A percentile compares a stretch with the other conserved stretches of the same genome.
Evolutionary conservation across 805 yeast species (phyloP).

Genomic region (Kluyveromyces nonfermentans): DNA sequence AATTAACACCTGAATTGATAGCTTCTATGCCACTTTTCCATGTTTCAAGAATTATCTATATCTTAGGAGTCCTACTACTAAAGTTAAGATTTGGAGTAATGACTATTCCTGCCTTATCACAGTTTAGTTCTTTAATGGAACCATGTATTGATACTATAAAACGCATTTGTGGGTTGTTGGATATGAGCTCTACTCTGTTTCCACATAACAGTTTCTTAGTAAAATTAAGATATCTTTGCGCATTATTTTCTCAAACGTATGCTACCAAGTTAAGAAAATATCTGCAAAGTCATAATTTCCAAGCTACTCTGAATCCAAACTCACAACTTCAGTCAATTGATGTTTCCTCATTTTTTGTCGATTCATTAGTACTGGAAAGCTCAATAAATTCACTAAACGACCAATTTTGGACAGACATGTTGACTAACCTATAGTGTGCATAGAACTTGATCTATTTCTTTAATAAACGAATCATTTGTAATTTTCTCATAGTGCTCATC

Average conservation of each 20-base stretch:
- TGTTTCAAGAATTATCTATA: slow-evolving; percentile 49
- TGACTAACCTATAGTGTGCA: slow-evolving; percentile 15
- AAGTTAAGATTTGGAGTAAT: slow-evolving; percentile 47
- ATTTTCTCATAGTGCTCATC: slow-evolving; percentile 15
- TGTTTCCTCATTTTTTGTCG: slow-evolving; percentile 2
- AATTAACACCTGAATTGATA: slow-evolving; percentile 37
- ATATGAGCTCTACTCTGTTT: slow-evolving; percentile 25
- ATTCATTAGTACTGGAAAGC: slow-evolving; percentile 1
- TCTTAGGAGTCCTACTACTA: slow-evolving; percentile 49
- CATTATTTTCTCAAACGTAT: slow-evolving; percentile 53
- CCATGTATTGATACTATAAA: slow-evolving; percentile 30
- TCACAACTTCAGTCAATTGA: neutral
- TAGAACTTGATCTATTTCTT: slow-evolving; percentile 22
- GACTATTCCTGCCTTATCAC: slow-evolving; percentile 39
- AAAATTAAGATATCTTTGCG: slow-evolving; percentile 47
- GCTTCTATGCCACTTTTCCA: slow-evolving; percentile 50
- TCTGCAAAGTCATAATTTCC: slow-evolving; percentile 1
- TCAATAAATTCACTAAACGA: slow-evolving; percentile 43
- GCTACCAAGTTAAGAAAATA: slow-evolving; percentile 38
- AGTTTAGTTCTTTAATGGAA: slow-evolving; percentile 39
- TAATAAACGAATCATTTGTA: slow-evolving; percentile 21
- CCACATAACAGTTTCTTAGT: slow-evolving; percentile 42
- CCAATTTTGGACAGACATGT: slow-evolving; percentile 59
- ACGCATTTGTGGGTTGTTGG: slow-evolving; percentile 18
- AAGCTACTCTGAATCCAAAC: neutral